Percentiles rank a stretch among this genome's conserved stretches.
These are phyloP conservation scores for Clonostachys byssicola DNA, from an alignment of 2,329 filamentous ascomycete genomes.

Conservation along the genomic window DNA sequence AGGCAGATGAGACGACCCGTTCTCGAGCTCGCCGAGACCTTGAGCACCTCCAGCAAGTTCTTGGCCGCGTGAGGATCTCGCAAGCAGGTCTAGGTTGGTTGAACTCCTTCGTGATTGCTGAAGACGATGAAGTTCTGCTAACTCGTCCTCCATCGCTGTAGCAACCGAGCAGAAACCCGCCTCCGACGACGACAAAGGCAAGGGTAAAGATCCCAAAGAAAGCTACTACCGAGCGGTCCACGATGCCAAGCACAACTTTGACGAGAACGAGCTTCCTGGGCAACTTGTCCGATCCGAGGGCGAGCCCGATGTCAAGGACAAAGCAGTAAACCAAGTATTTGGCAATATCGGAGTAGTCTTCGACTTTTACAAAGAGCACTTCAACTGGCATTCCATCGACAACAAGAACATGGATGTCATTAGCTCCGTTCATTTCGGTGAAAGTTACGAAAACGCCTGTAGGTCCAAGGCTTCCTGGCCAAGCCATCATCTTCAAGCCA, in stretches of 20 bases:
- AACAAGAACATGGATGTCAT: slow-evolving; percentile 43
- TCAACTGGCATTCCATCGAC: slow-evolving; percentile 47
- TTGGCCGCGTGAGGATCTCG: slow-evolving; percentile 18
- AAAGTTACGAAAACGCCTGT: slow-evolving; percentile 47
- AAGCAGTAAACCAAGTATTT: slow-evolving; percentile 41
- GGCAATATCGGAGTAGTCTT: slow-evolving; percentile 45
- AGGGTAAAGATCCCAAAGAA: slow-evolving; percentile 10
- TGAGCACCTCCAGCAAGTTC: slow-evolving; percentile 26
- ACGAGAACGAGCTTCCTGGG: slow-evolving; percentile 34
- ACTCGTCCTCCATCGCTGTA: background rate
- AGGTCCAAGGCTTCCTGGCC: slow-evolving; percentile 10
- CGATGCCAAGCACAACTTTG: slow-evolving; percentile 30
- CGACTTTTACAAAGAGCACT: slow-evolving; percentile 43
- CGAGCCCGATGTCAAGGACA: slow-evolving; percentile 29
- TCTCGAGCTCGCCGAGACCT: slow-evolving; percentile 29
- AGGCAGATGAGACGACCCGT: slow-evolving; percentile 31
- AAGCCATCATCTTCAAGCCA: no score
- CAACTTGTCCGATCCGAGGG: slow-evolving; percentile 35
- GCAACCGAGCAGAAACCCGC: slow-evolving; percentile 10
- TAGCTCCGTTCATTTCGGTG: slow-evolving; percentile 48
- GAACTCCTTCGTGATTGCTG: background rate
- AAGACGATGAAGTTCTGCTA: background rate
- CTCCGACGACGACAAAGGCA: slow-evolving; percentile 5
- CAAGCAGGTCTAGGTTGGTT: slow-evolving; percentile 4
- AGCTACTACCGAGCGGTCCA: slow-evolving; percentile 36